Evolutionary conservation across 371 early-diverging fungal genomes (phyloP).

Genomic region (Mortierella sp.): DNA sequence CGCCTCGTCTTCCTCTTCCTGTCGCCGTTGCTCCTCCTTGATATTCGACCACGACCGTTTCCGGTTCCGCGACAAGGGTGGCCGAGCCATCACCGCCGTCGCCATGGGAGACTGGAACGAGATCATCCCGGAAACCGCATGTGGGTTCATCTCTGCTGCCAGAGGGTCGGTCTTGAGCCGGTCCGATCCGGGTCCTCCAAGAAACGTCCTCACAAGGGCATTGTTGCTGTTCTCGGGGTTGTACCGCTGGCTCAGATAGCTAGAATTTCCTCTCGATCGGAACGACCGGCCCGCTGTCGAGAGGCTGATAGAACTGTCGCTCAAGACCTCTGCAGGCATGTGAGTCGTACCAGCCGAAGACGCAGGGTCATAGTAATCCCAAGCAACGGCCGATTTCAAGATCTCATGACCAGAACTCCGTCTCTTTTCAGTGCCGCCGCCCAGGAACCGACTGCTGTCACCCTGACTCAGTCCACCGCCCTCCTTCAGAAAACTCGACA

Average conservation of each 20-base stretch:
- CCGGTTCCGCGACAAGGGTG: conserved; percentile 18
- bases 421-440: background rate
- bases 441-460: background rate
- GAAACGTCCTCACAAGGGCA: conserved; percentile 16
- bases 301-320: conserved; percentile 2
- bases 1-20: conserved; percentile 24
- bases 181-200: background rate
- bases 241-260: conserved; percentile 36
- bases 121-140: background rate
- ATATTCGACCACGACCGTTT: conserved; percentile 40
- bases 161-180: conserved; percentile 2
- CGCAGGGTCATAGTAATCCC: conserved; percentile 21
- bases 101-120: conserved; percentile 3
- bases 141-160: background rate
- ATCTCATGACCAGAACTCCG: conserved; percentile 15
- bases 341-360: background rate
- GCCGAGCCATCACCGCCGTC: conserved; percentile 1
- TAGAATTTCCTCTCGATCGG: background rate
- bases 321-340: background rate
- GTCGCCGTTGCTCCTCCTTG: conserved; percentile 27
- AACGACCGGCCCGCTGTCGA: background rate
- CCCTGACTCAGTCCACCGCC: background rate
- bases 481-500: conserved; percentile 12
- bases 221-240: conserved; percentile 23
- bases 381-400: conserved; percentile 26